Evolutionary conservation across 345 rosid genomes (phyloP).

Genomic region (Bruguiera gymnorhiza): DNA sequence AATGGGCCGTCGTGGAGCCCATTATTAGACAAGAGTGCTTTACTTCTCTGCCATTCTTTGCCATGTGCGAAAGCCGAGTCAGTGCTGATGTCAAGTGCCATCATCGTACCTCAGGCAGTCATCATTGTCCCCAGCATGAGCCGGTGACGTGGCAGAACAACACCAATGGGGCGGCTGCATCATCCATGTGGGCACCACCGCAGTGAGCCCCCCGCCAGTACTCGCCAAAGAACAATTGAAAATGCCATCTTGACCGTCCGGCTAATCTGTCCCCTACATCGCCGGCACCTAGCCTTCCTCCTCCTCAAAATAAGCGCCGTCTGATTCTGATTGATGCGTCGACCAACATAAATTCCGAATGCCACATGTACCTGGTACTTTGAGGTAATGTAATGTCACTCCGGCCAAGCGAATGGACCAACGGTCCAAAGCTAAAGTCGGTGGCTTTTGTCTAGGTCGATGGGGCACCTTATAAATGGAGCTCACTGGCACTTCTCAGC

Average conservation of each 20-base stretch:
- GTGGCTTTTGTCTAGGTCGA: neutral
- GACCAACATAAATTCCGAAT: constrained; percentile 6
- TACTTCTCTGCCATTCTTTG: neutral
- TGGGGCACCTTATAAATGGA: too few relatives aligned
- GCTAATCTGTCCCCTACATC: constrained; percentile 37
- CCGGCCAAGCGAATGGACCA: constrained; percentile 4
- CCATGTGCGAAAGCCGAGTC: neutral
- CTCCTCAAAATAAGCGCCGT: constrained; percentile 32
- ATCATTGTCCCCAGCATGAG: constrained; percentile 28
- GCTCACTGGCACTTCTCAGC: too few relatives aligned
- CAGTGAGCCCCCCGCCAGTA: neutral
- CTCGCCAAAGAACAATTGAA: neutral
- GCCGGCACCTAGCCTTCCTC: constrained; percentile 23
- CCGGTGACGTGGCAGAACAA: constrained; percentile 29
- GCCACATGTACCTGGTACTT: constrained; percentile 25
- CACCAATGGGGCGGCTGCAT: constrained; percentile 7
- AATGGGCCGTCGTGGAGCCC: too few relatives aligned
- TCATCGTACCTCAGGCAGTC: constrained; percentile 26
- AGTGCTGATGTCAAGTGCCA: constrained; percentile 29
- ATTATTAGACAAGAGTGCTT: too few relatives aligned
- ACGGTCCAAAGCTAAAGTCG: neutral
- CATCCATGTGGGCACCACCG: neutral
- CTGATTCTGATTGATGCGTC: constrained; percentile 20
- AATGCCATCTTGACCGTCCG: constrained; percentile 35
- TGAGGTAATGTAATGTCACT: neutral